phyloP scores from a whole-genome alignment of 106 monocot species.

The Narthecium ossifragum region DNA sequence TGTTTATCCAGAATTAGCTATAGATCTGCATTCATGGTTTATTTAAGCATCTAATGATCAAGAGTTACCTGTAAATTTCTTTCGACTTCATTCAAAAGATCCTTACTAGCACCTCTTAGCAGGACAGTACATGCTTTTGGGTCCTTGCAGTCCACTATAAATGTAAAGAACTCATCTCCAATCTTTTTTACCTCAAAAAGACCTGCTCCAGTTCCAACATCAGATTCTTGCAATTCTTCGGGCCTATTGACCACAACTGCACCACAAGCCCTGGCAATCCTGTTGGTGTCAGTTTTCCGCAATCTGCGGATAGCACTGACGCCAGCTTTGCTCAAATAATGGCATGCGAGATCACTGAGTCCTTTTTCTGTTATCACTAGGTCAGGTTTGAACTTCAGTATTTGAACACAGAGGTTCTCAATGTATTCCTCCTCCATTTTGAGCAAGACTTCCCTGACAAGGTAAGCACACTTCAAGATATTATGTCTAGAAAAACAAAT shows the following conservation, averaged over 20 bases:
- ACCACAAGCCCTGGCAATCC: constrained; percentile 88
- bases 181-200: constrained; percentile 96
- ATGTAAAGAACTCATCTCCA: constrained; percentile 94
- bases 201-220: constrained; percentile 89
- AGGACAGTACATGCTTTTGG: constrained; percentile 96
- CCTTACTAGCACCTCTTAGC: constrained; percentile 94
- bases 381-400: constrained; percentile 92
- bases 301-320: constrained; percentile 86
- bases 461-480: background rate
- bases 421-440: constrained; percentile 98
- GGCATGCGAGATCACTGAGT: constrained; percentile 89
- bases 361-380: constrained; percentile 94
- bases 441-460: constrained; percentile 75
- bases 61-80: constrained; percentile 87
- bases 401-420: constrained; percentile 72
- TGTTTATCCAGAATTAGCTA: constrained; percentile 14
- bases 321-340: constrained; percentile 89
- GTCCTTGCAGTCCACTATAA: constrained; percentile 88
- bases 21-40: background rate
- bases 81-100: constrained; percentile 96
- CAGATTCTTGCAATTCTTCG: constrained; percentile 92
- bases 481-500: background rate
- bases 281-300: constrained; percentile 87
- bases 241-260: constrained; percentile 93
- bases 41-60: constrained; percentile 6